Evolutionary conservation across 108 stramenopile species (phyloP), one percentile per base, ranked within the genome.

Genomic region (Mayamaea pseudoterrestris): DNA sequence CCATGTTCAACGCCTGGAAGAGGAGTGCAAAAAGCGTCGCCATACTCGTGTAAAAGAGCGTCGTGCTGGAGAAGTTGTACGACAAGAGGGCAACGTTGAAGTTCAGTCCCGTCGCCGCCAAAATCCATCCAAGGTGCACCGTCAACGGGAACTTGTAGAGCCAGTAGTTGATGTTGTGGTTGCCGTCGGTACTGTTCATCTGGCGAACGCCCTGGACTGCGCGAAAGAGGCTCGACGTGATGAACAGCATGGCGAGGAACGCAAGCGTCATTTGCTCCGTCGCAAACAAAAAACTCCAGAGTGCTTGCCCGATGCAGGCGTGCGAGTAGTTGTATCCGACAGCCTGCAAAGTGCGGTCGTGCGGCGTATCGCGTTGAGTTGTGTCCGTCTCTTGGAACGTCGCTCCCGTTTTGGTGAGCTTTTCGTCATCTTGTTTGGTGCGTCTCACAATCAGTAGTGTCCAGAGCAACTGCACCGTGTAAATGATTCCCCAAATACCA

Each of bases 401-500:
- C n/a, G n/a, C n/a, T n/a, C n/a, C n/a, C n/a, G n/a, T n/a, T n/a
- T n/a, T n/a, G n/a, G n/a, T n/a, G n/a, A n/a, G n/a, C n/a, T n/a
- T n/a, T n/a, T n/a, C n/a, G n/a, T n/a, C n/a, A n/a, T n/a, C n/a
- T n/a, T n/a, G n/a, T n/a, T n/a, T n/a, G n/a, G n/a, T n/a, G n/a
- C n/a, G n/a, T n/a, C n/a, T n/a, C n/a, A n/a, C n/a, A n/a, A n/a
- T n/a, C n/a, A n/a, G n/a, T 13, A 81, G 34, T 1, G 66, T 53
- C 47, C 73, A 89, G 11, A 74, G 48, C 20, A 78, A 68, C 48
- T 89, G 73, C 7, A 61, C 58, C 22, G 68, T 50, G 51, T 76
- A 89, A 40, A 89, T 89, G 22, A 83, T 44, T 13, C 71, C 77
- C 87, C 87, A 89, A 51, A 89, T 89, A 16, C 66, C 50, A 57